These are phyloP conservation scores for Raffaelea ambrosiae DNA, from an alignment of 2,329 filamentous ascomycete genomes.

Conservation along the genomic window DNA sequence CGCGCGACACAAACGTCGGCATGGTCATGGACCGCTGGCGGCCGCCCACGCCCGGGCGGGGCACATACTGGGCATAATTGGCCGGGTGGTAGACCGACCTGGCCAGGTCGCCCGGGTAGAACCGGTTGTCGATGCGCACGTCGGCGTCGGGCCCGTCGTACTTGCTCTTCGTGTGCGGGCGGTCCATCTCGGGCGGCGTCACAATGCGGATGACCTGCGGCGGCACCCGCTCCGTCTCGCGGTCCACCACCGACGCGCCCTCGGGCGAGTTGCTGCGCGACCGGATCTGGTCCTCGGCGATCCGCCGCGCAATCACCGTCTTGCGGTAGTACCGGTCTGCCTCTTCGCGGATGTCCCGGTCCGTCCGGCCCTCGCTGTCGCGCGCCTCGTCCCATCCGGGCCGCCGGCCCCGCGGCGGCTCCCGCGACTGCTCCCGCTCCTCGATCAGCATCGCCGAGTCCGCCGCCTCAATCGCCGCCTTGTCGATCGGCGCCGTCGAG, in stretches of 20 bases:
- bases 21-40: slow-evolving; percentile 12
- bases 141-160: slow-evolving; percentile 56
- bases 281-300: slow-evolving; percentile 43
- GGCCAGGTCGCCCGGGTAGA: slow-evolving; percentile 44
- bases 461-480: slow-evolving; percentile 35
- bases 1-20: slow-evolving; percentile 34
- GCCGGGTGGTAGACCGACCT: slow-evolving; percentile 24
- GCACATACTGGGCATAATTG: too few species aligned
- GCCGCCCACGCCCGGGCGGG: background rate
- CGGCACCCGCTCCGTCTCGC: background rate
- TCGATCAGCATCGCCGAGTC: slow-evolving; percentile 32
- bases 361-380: slow-evolving; percentile 11
- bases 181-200: slow-evolving; percentile 45
- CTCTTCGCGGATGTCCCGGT: slow-evolving; percentile 35
- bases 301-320: slow-evolving; percentile 42
- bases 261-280: slow-evolving; percentile 44
- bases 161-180: slow-evolving; percentile 33
- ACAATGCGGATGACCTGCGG: slow-evolving; percentile 36
- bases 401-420: slow-evolving; percentile 9
- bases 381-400: slow-evolving; percentile 6
- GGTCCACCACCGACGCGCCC: slow-evolving; percentile 42
- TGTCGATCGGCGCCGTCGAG: slow-evolving; percentile 38
- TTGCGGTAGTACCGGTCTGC: slow-evolving; percentile 52
- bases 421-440: slow-evolving; percentile 22
- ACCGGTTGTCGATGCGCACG: slow-evolving; percentile 50